Conservation (phyloP, 495 filamentous ascomycete genomes). For the Aspergillus egyptiacus region DNA sequence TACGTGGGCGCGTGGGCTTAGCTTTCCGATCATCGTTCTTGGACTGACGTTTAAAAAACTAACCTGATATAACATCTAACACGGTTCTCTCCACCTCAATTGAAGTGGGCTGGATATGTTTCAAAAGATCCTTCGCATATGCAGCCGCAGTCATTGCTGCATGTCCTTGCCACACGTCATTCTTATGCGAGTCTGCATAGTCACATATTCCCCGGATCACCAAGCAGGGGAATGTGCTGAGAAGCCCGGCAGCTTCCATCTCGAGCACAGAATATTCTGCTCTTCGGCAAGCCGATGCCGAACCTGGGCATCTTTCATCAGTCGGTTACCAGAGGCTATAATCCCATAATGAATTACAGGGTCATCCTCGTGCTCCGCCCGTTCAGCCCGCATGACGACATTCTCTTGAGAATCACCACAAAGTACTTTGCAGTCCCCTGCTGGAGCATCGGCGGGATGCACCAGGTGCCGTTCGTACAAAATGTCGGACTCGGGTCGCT, state of each 20-base stretch:
- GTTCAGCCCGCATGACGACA: not conserved
- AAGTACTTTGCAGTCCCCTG: too few species aligned
- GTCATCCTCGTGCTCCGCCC: too few species aligned
- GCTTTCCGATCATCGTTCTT: too few species aligned
- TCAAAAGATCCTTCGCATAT: slow-evolving; percentile 22
- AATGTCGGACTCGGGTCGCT: too few species aligned
- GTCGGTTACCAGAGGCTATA: slow-evolving; percentile 25
- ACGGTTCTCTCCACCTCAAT: too few species aligned
- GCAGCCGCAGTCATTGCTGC: slow-evolving; percentile 32
- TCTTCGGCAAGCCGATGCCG: slow-evolving; percentile 18
- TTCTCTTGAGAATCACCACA: not conserved
- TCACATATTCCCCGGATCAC: slow-evolving; percentile 39
- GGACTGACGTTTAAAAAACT: too few species aligned
- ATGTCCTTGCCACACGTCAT: slow-evolving; percentile 34
- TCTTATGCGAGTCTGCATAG: slow-evolving; percentile 40
- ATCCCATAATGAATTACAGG: slow-evolving; percentile 22
- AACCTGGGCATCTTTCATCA: slow-evolving; percentile 17
- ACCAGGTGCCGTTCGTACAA: too few species aligned
- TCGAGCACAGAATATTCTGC: slow-evolving; percentile 26
- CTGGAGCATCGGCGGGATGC: too few species aligned
- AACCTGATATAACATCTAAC: too few species aligned
- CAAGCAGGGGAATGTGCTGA: slow-evolving; percentile 32
- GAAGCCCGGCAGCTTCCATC: slow-evolving; percentile 43
- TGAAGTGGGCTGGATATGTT: too few species aligned
- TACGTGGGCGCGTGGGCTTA: too few species aligned